phyloP scores from a whole-genome alignment of 805 yeast genomes.

The Maudiozyma pseudohumilis region DNA sequence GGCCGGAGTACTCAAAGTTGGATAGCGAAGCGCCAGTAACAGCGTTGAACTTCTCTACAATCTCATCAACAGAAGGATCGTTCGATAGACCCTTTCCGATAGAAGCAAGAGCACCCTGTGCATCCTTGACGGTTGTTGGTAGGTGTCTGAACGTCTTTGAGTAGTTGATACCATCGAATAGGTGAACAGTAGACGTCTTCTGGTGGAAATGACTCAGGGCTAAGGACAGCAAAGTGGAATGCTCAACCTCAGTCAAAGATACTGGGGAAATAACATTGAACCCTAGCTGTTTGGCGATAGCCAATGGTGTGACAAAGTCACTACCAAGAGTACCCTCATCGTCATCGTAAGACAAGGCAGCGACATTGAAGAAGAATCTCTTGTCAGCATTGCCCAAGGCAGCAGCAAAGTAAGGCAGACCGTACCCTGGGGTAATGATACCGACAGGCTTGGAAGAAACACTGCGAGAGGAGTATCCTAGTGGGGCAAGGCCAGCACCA shows the following conservation, averaged over 20 bases:
- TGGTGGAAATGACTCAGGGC: constrained; percentile 41
- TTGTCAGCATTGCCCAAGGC: constrained; percentile 28
- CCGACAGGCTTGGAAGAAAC: constrained; percentile 30
- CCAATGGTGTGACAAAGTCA: constrained; percentile 53
- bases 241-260: constrained; percentile 53
- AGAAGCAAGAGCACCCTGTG: constrained; percentile 7
- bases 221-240: constrained; percentile 52
- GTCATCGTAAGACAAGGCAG: constrained; percentile 65
- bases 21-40: constrained; percentile 17
- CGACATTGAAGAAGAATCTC: constrained; percentile 62
- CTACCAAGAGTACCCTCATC: constrained; percentile 43
- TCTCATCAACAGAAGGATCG: constrained; percentile 17
- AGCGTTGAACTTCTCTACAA: constrained; percentile 23
- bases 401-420: constrained; percentile 54
- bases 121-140: constrained; percentile 8
- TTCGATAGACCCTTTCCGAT: constrained; percentile 8
- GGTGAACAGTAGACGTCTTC: constrained; percentile 45
- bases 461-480: constrained; percentile 48
- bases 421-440: constrained; percentile 52
- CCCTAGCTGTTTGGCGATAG: constrained; percentile 52
- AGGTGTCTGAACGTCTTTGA: constrained; percentile 17
- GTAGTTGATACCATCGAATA: constrained; percentile 67
- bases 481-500: constrained; percentile 73
- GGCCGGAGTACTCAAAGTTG: constrained; percentile 50
- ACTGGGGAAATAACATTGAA: constrained; percentile 65